Base-by-base conservation (phyloP, 805 yeast species). In the Yueomyces sinensis region DNA sequence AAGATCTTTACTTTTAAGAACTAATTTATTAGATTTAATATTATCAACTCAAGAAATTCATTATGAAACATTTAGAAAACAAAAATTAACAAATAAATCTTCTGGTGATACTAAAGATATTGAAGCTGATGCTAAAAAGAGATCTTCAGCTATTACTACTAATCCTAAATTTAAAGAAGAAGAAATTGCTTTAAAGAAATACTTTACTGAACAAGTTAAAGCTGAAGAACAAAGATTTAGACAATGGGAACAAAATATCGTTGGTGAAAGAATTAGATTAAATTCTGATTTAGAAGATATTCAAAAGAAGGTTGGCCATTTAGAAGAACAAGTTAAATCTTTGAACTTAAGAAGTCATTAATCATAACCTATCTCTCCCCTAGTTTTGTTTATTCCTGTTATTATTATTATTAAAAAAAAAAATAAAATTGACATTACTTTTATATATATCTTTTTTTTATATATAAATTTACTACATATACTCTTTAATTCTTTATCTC, bases 211-310 rank as follows among this genome's bases (percentile, higher is more conserved):
- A 59, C 96, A 91, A 65, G 83, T 91, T 40, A 87, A 89, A 64
- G 82, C 82, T 32, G 98, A 91, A 64, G 98, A 91, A 54, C 93
- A 84, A 52, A 74, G 98, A 55, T 91, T 91, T 61, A 82, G 93
- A 67, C 95, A 89, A 66, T 91, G 99, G 98, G 96, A 87, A 64
- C 82, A 86, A 49, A 89, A 91, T 56, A 83, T 91, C 47, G 91
- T 86, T 46, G 84, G 83, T 47, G 96, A 91, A 65, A 81, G 95
- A 64, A 82, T 86, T 61, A 74, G 94, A 58, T 70, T 91, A 56
- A 91, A 91, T 63, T 81, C 80, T 59, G 98, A 91, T 60, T 70
- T 91, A 50, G 95, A 89, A 50, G 84, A 81, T 47, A 74, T 87
- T 62, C 95, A 86, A 59, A 60, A 70, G 38, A 77, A 80, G 56